These are phyloP conservation scores for Apiospora malaysiana DNA, from an alignment of 2,329 filamentous ascomycete species.

Conservation along the genomic window DNA sequence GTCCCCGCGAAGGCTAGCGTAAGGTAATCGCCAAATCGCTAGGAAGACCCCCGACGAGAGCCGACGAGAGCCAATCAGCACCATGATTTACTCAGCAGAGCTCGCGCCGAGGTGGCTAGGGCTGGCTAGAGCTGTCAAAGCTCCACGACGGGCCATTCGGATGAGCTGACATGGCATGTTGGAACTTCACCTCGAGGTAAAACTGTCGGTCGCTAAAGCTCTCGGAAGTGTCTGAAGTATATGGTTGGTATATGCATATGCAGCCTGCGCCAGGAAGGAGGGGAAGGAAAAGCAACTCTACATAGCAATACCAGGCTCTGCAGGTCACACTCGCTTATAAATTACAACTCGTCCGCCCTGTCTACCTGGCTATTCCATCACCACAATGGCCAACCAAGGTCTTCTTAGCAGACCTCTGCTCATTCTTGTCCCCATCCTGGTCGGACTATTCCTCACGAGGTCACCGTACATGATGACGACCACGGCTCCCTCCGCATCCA, in stretches of 20 bases:
- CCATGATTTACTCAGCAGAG: conserved; percentile 25
- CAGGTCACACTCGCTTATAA: conserved; percentile 8
- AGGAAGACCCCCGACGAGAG: neutral
- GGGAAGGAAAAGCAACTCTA: neutral
- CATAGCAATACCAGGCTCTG: too few species aligned
- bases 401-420: conserved; percentile 35
- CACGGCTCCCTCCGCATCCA: conserved; percentile 34
- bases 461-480: conserved; percentile 48
- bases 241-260: neutral
- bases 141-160: conserved; percentile 18
- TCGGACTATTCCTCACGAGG: conserved; percentile 44
- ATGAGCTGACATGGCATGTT: conserved; percentile 26
- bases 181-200: conserved; percentile 16
- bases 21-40: neutral
- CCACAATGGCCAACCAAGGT: conserved; percentile 21
- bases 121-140: conserved; percentile 12
- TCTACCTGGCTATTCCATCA: neutral
- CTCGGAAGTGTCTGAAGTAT: neutral
- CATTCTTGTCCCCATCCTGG: conserved; percentile 40
- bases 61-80: conserved; percentile 11
- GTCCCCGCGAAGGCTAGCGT: neutral
- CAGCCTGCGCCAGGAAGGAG: neutral
- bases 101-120: neutral
- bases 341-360: neutral
- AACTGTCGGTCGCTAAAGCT: neutral